phyloP scores from a whole-genome alignment of 2,329 filamentous ascomycete genomes.

The Pseudogymnoascus sp. region DNA sequence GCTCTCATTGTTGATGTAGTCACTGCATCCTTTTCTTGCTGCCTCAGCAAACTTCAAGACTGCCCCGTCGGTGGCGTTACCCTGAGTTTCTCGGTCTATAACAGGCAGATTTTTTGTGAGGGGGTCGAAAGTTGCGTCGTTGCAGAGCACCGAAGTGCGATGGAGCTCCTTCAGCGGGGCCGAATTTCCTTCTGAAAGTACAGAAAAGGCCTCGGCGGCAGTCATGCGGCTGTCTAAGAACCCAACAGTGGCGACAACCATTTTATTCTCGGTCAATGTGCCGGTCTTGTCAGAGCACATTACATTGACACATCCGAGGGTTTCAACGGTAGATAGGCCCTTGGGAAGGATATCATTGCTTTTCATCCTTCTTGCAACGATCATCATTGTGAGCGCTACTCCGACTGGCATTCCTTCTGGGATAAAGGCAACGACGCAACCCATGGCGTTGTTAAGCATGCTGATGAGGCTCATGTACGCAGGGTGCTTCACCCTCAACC shows the following conservation, averaged over 20 bases:
- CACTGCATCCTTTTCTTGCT: slow-evolving; percentile 19
- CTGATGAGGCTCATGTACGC: slow-evolving; percentile 35
- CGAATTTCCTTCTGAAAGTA: background rate
- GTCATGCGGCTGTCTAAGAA: slow-evolving; percentile 21
- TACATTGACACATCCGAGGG: slow-evolving; percentile 59
- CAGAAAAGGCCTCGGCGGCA: slow-evolving; percentile 28
- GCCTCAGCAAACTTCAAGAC: slow-evolving; percentile 32
- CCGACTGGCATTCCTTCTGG: slow-evolving; percentile 64
- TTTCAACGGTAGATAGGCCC: slow-evolving; percentile 66
- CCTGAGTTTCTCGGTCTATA: slow-evolving; percentile 30
- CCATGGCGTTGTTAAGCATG: slow-evolving; percentile 40
- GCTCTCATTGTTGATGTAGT: slow-evolving; percentile 16
- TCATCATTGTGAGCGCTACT: slow-evolving; percentile 59
- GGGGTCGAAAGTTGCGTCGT: slow-evolving; percentile 37
- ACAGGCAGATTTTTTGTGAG: slow-evolving; percentile 31
- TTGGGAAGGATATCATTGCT: slow-evolving; percentile 70
- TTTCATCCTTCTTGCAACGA: slow-evolving; percentile 65
- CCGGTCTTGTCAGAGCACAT: slow-evolving; percentile 71
- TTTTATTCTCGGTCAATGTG: slow-evolving; percentile 48
- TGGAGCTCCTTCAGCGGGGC: slow-evolving; percentile 9
- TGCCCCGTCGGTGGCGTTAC: slow-evolving; percentile 38
- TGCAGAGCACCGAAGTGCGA: slow-evolving; percentile 32
- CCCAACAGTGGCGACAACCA: slow-evolving; percentile 34
- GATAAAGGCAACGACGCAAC: slow-evolving; percentile 56
- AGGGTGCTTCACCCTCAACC: slow-evolving; percentile 32